Conservation (phyloP, 2,329 filamentous ascomycete species). For the Penicillium sp. region DNA sequence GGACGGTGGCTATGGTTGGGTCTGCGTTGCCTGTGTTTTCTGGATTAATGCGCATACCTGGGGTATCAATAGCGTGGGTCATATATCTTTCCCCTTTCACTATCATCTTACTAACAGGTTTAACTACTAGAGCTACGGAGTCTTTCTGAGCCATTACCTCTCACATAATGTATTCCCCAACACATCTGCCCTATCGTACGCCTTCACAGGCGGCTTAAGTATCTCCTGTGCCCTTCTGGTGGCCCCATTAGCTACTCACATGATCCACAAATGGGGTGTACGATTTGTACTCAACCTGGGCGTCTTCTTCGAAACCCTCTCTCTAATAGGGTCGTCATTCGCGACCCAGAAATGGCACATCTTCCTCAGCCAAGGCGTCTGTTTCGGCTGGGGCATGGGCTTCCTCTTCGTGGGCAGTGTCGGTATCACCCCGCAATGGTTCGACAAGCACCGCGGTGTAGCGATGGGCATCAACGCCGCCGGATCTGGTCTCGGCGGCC, state of each 20-base stretch:
- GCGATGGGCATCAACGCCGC: conserved; percentile 60
- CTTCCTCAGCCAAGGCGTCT: conserved; percentile 59
- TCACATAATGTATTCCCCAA: conserved; percentile 53
- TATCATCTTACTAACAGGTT: background rate
- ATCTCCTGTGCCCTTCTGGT: conserved; percentile 58
- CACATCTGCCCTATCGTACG: conserved; percentile 54
- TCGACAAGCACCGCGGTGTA: conserved; percentile 54
- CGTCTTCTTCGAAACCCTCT: conserved; percentile 52
- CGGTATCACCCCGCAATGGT: conserved; percentile 60
- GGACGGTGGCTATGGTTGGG: conserved; percentile 62
- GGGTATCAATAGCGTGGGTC: conserved; percentile 65
- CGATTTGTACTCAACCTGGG: conserved; percentile 55
- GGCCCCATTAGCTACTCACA: conserved; percentile 54
- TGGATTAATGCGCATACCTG: conserved; percentile 69
- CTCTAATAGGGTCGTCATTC: conserved; percentile 57
- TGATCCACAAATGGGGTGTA: conserved; percentile 53
- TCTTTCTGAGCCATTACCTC: conserved; percentile 61
- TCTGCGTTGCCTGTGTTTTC: conserved; percentile 54
- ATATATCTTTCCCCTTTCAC: background rate
- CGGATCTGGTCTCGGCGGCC: conserved; percentile 58
- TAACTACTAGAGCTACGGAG: conserved; percentile 45
- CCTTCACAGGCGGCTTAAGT: conserved; percentile 59
- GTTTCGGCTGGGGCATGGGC: conserved; percentile 62
- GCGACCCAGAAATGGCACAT: conserved; percentile 58
- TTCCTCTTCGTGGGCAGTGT: conserved; percentile 59